Base-by-base conservation (phyloP, 495 filamentous ascomycete genomes). In the Penicillium longicatenatum region DNA sequence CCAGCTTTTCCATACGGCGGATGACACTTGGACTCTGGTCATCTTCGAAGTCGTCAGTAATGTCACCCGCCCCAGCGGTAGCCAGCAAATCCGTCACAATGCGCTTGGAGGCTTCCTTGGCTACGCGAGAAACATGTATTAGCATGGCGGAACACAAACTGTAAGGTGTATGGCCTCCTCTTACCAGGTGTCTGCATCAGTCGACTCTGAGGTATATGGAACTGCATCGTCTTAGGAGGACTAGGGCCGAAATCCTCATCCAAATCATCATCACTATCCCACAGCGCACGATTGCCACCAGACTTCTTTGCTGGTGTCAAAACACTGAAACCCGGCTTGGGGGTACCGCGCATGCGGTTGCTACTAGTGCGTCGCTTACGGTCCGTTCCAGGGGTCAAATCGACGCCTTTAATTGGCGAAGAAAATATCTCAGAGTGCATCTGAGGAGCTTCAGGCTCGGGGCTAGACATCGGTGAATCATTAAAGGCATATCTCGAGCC, bases 151-250 rank as follows among this genome's bases (percentile, higher is more conserved):
- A 51, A n/a, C 12, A 49, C 2, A 24, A 21, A 17, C 7, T 2
- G 11, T 37, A 17, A 3, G 3, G 11, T 33, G 2, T 50, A n/a
- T 8, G 30, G 10, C 37, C 24, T 39, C 35, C 58, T 46, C 83
- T 65, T 79, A 91, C 92, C 92, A 55, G 94, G 94, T 22, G 94
- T 99, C 63, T 94, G 92, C 75, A 99, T 72, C 31, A 99, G 71
- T 59, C 89, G 86, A 48, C 86, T 89, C 65, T 91, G 89, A 54
- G 93, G 93, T 55, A 99, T 79, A 64, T 91, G 89, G 68, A 99
- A 99, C 67, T 97, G 92, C 70, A 99, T 96, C 24, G 94, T 99
- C 75, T 97, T 97, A 0, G 94, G 94, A 35, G 95, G 94, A 65
- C 91, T 96, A 62, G 92, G 84, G 0, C 85, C 90, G 12, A 84